Evolutionary conservation across 345 rosid species (phyloP).

Genomic region (Moricandia arvensis): DNA sequence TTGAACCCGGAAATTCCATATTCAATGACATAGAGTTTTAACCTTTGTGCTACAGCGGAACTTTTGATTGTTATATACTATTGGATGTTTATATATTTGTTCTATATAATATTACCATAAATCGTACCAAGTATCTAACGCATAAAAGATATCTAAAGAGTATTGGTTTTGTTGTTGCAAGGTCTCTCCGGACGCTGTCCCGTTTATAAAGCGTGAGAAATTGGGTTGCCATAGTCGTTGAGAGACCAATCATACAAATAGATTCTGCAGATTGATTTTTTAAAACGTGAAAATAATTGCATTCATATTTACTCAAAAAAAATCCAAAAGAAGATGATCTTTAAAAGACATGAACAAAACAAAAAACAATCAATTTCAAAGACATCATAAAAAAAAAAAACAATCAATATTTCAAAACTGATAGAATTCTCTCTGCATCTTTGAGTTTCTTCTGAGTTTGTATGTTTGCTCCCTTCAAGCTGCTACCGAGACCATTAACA

Average conservation of each 20-base stretch:
- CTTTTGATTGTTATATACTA: neutral
- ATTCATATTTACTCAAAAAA: neutral
- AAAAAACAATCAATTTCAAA: neutral
- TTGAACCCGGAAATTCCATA: neutral
- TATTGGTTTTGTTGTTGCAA: neutral
- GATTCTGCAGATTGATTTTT: neutral
- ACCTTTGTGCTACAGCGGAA: neutral
- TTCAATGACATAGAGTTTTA: neutral
- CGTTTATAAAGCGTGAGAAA: neutral
- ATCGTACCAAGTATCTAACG: neutral
- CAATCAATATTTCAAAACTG: neutral
- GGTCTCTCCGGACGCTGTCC: neutral
- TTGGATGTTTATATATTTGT: neutral
- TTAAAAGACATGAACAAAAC: neutral
- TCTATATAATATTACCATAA: too few relatives aligned
- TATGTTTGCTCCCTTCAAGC: slow-evolving; percentile 18
- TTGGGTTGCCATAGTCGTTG: neutral
- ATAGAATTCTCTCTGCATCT: slow-evolving; percentile 1
- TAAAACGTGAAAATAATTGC: neutral
- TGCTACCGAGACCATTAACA: slow-evolving; percentile 22
- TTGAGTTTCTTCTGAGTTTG: slow-evolving; percentile 7
- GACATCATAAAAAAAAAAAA: neutral
- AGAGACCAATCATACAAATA: neutral
- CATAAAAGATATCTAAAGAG: neutral
- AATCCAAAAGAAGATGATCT: neutral